phyloP scores from a whole-genome alignment of 2,329 filamentous ascomycete genomes.

The Fusarium denticulatum region DNA sequence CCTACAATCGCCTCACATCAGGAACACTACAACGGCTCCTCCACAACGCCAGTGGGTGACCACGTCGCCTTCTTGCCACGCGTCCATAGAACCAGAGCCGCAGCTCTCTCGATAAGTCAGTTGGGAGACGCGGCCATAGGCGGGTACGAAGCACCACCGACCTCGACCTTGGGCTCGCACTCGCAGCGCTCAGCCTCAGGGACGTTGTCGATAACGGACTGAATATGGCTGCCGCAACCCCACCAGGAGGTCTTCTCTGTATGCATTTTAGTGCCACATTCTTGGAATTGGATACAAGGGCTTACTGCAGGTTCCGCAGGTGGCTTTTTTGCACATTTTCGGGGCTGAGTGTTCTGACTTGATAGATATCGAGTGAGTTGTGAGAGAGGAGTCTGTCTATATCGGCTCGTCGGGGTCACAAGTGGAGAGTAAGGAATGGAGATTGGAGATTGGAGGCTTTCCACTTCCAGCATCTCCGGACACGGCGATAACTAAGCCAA shows the following conservation, averaged over 20 bases:
- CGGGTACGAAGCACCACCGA: slow-evolving; percentile 70
- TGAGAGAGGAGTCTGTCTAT: not conserved
- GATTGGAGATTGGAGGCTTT: not conserved
- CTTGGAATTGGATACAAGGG: slow-evolving; percentile 14
- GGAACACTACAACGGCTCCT: slow-evolving; percentile 39
- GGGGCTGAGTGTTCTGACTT: not conserved
- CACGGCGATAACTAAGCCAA: slow-evolving; percentile 23
- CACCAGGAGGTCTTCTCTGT: slow-evolving; percentile 61
- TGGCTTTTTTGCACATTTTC: slow-evolving; percentile 72
- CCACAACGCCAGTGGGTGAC: slow-evolving; percentile 45
- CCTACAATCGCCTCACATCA: not conserved
- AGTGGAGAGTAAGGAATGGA: slow-evolving; percentile 15
- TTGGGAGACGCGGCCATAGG: slow-evolving; percentile 63
- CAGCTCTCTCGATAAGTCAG: slow-evolving; percentile 50
- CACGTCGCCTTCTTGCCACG: slow-evolving; percentile 44
- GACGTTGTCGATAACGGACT: slow-evolving; percentile 69
- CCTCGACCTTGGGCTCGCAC: slow-evolving; percentile 71
- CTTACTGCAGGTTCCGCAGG: slow-evolving; percentile 71
- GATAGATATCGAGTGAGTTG: not conserved
- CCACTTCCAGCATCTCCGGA: slow-evolving; percentile 25
- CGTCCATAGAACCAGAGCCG: slow-evolving; percentile 43
- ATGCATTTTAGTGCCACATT: not conserved
- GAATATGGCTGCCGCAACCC: slow-evolving; percentile 71
- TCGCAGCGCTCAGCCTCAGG: slow-evolving; percentile 69
- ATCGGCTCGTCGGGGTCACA: not conserved